Percentiles rank a stretch among this genome's conserved stretches.
These are phyloP conservation scores for Pelargonium australe DNA, from an alignment of 441 rosid species.

Conservation along the genomic window DNA sequence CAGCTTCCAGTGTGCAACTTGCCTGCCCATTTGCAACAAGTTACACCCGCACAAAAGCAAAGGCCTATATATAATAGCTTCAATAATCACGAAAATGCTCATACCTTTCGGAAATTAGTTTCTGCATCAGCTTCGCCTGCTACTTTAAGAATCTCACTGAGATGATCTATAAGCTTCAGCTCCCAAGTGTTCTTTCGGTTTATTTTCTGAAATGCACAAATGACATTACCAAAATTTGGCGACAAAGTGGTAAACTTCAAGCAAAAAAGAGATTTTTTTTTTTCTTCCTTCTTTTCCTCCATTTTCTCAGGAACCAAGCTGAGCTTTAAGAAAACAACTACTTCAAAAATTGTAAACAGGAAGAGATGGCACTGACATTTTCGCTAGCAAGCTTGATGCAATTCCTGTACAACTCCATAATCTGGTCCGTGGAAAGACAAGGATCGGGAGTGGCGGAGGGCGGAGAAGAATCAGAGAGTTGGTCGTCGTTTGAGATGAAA, in stretches of 20 bases:
- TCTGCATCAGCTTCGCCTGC: conserved; percentile 71
- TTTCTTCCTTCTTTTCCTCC: background rate
- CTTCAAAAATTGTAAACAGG: too few relatives aligned
- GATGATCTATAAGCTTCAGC: conserved; percentile 80
- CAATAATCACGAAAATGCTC: background rate
- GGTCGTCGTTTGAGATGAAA: conserved; percentile 70
- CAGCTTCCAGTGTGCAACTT: conserved; percentile 93
- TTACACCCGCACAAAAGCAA: background rate
- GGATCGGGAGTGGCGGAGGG: conserved; percentile 64
- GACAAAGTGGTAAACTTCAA: background rate
- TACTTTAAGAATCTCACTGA: conserved; percentile 64
- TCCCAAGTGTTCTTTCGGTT: conserved; percentile 95
- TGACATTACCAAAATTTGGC: background rate
- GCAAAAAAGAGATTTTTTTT: background rate
- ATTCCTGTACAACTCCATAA: conserved; percentile 67
- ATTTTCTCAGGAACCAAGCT: background rate
- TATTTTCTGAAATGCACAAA: conserved; percentile 56
- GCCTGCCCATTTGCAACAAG: conserved; percentile 41
- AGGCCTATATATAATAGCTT: background rate
- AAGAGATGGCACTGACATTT: conserved; percentile 41
- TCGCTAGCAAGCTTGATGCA: conserved; percentile 93
- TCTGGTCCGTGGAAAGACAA: conserved; percentile 65
- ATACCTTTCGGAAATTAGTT: conserved; percentile 84
- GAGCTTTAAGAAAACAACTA: background rate
- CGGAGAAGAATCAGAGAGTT: conserved; percentile 72